phyloP scores from a whole-genome alignment of 2,329 filamentous ascomycete genomes.

The Macrophomina phaseolina region DNA sequence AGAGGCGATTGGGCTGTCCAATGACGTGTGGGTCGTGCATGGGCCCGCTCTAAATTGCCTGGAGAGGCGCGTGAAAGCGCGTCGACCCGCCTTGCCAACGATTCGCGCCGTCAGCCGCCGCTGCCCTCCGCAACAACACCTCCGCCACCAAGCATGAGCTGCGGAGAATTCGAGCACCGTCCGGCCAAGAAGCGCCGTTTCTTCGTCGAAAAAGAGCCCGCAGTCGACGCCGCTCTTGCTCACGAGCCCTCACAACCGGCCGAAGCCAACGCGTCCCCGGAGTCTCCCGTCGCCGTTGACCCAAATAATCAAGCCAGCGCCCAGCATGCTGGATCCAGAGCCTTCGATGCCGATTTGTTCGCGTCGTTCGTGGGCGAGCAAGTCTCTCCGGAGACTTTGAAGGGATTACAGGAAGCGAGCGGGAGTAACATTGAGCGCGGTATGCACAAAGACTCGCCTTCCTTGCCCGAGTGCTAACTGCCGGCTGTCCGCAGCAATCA shows the following conservation, averaged over 20 bases:
- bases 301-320: conserved; percentile 27
- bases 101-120: conserved; percentile 1
- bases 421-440: conserved; percentile 61
- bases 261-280: conserved; percentile 36
- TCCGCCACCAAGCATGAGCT: conserved; percentile 38
- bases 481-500: conserved; percentile 55
- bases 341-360: conserved; percentile 63
- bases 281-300: background rate
- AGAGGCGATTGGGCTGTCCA: conserved; percentile 21
- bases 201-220: conserved; percentile 59
- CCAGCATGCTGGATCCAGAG: conserved; percentile 34
- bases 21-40: conserved; percentile 27
- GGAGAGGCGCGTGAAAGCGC: conserved; percentile 11
- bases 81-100: conserved; percentile 6
- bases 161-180: conserved; percentile 55
- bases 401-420: conserved; percentile 56
- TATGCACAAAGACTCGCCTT: conserved; percentile 30
- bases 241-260: conserved; percentile 41
- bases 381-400: conserved; percentile 52
- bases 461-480: background rate
- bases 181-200: conserved; percentile 68
- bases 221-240: conserved; percentile 17
- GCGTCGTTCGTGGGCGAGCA: conserved; percentile 63
- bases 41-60: conserved; percentile 33
- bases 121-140: conserved; percentile 22